A percentile compares a stretch with the other conserved stretches of the same genome.
Conservation (phyloP, 2,329 filamentous ascomycete genomes). For the Trichoderma pleuroti region DNA sequence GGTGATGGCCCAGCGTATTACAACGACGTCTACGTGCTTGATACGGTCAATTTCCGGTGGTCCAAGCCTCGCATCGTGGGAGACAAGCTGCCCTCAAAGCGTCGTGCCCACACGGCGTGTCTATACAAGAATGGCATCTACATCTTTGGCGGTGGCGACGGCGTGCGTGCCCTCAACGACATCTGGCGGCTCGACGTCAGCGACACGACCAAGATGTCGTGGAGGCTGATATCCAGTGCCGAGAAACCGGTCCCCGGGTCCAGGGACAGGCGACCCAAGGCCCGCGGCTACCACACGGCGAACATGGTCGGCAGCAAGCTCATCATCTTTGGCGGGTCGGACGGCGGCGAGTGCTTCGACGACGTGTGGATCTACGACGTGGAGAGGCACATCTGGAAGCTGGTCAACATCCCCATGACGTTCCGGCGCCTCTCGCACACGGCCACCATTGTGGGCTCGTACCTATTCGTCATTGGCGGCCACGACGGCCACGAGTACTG, state of each 20-base stretch:
- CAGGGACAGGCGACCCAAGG: conserved; percentile 52
- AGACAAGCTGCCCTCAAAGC: conserved; percentile 56
- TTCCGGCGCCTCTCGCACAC: conserved; percentile 65
- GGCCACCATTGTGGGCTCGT: conserved; percentile 65
- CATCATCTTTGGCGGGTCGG: conserved; percentile 67
- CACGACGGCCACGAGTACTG: conserved; percentile 69
- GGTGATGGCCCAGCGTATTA: conserved; percentile 69
- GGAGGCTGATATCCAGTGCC: conserved; percentile 58
- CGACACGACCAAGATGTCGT: conserved; percentile 64
- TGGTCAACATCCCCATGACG: conserved; percentile 57
- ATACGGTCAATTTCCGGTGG: conserved; percentile 67
- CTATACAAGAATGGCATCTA: conserved; percentile 69
- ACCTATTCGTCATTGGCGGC: conserved; percentile 66
- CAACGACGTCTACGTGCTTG: conserved; percentile 69
- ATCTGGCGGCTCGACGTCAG: conserved; percentile 69
- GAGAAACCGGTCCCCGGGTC: conserved; percentile 31
- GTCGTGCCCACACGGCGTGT: conserved; percentile 67
- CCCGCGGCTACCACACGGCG: conserved; percentile 67
- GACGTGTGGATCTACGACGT: conserved; percentile 73
- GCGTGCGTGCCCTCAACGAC: conserved; percentile 66
- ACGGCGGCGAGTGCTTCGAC: conserved; percentile 68
- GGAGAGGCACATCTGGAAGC: conserved; percentile 57
- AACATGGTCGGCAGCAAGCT: conserved; percentile 71
- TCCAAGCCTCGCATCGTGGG: conserved; percentile 58
- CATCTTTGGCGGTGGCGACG: conserved; percentile 68